phyloP scores from a whole-genome alignment of 2,329 filamentous ascomycete species.

The Diaporthe caulivora region DNA sequence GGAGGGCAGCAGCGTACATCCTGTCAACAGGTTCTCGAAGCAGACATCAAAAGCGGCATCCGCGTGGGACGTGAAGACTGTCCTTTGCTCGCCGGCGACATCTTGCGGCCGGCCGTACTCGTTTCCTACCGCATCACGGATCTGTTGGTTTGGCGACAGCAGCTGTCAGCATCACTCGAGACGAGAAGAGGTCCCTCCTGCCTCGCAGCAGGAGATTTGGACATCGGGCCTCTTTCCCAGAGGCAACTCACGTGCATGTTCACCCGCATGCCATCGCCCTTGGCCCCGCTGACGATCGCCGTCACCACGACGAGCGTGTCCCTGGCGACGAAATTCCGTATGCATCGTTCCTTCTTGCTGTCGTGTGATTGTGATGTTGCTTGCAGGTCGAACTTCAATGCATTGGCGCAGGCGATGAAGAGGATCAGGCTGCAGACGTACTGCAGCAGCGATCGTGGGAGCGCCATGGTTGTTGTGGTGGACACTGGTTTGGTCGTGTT shows the following conservation, averaged over 20 bases:
- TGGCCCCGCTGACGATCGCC: slow-evolving; percentile 84
- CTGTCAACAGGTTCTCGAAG: slow-evolving; percentile 86
- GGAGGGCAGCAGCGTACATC: slow-evolving; percentile 65
- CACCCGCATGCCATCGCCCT: slow-evolving; percentile 91
- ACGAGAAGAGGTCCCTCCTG: background rate
- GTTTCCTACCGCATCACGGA: slow-evolving; percentile 94
- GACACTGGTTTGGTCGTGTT: background rate
- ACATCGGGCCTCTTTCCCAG: background rate
- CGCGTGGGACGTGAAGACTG: slow-evolving; percentile 92
- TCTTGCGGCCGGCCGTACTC: slow-evolving; percentile 95
- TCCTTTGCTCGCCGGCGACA: slow-evolving; percentile 89
- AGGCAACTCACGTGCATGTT: slow-evolving; percentile 84
- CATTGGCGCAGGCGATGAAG: slow-evolving; percentile 67
- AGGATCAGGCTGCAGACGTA: slow-evolving; percentile 70
- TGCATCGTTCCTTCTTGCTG: slow-evolving; percentile 83
- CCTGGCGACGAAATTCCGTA: slow-evolving; percentile 93
- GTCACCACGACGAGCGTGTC: slow-evolving; percentile 97
- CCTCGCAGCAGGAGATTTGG: background rate
- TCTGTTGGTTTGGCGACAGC: slow-evolving; percentile 65
- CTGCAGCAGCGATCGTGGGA: slow-evolving; percentile 66
- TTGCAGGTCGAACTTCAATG: slow-evolving; percentile 93
- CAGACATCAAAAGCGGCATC: slow-evolving; percentile 97
- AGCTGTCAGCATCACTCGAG: slow-evolving; percentile 12
- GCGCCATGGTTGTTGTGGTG: slow-evolving; percentile 58
- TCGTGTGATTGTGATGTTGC: slow-evolving; percentile 72